Evolutionary conservation across 352 stramenopile species (phyloP).

Genomic region (Phytophthora citricola): DNA sequence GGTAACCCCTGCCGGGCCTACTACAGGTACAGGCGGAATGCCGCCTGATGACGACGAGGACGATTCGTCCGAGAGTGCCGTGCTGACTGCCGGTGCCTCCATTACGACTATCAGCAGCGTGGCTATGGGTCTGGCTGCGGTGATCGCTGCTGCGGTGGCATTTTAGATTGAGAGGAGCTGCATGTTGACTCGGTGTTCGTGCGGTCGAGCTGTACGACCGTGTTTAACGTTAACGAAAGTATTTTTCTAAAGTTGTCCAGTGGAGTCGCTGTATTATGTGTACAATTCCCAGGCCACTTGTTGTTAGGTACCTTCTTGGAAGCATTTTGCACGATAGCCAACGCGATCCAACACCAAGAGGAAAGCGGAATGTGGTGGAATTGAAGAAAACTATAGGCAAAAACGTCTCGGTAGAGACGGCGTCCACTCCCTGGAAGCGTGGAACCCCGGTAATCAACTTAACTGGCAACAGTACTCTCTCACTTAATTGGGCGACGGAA

Average conservation of each 20-base stretch:
- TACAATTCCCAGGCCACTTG: conserved; percentile 18
- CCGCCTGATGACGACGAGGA: conserved; percentile 69
- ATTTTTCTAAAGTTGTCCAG: conserved; percentile 16
- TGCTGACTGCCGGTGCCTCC: conserved; percentile 31
- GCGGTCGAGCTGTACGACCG: conserved; percentile 3
- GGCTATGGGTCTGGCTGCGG: conserved; percentile 15
- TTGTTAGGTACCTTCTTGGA: background rate
- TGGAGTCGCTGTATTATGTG: conserved; percentile 30
- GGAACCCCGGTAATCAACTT: background rate
- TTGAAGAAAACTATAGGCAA: conserved; percentile 23
- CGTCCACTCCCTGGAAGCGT: conserved; percentile 4
- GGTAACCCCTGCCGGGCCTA: conserved; percentile 27
- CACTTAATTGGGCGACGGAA: conserved; percentile 42
- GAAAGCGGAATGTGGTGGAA: conserved; percentile 1
- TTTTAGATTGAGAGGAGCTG: conserved; percentile 27
- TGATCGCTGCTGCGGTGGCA: conserved; percentile 17
- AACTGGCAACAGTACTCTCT: conserved; percentile 6
- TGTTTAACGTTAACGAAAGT: conserved; percentile 34
- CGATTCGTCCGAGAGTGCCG: conserved; percentile 57
- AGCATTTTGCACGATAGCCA: background rate
- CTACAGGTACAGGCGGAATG: conserved; percentile 18
- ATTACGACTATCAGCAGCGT: conserved; percentile 9
- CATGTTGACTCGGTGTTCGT: conserved; percentile 12
- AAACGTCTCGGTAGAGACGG: conserved; percentile 16
- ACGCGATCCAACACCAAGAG: conserved; percentile 1